Evolutionary conservation across 2,329 filamentous ascomycete genomes (phyloP).

Genomic region (Davidsoniella virescens): DNA sequence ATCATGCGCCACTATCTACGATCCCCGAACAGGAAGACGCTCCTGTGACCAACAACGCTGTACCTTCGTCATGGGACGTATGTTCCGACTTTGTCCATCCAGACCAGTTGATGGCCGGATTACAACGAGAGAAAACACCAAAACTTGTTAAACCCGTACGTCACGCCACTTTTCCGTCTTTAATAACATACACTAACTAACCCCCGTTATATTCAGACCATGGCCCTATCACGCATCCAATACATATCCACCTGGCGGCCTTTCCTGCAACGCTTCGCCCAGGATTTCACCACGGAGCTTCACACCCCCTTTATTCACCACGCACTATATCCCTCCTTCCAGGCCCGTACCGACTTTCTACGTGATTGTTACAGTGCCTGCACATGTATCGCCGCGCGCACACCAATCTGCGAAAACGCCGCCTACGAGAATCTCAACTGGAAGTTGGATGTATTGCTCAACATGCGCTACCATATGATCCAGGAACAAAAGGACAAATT

Average conservation of each 20-base stretch:
- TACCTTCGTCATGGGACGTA: too few relatives aligned
- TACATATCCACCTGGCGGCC: background rate
- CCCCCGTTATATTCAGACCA: too few relatives aligned
- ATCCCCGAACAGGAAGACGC: too few relatives aligned
- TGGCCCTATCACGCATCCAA: background rate
- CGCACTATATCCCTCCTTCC: background rate
- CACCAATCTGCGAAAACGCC: background rate
- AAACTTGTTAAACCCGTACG: too few relatives aligned
- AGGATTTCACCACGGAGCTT: background rate
- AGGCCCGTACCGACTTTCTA: background rate
- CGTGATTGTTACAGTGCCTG: background rate
- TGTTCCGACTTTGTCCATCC: too few relatives aligned
- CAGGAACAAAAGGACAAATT: slow-evolving; percentile 18
- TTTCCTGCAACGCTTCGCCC: background rate
- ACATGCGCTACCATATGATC: too few relatives aligned
- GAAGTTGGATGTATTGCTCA: background rate
- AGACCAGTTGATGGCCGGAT: too few relatives aligned
- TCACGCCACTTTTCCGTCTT: too few relatives aligned
- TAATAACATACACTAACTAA: too few relatives aligned
- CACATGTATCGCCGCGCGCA: background rate
- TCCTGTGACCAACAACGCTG: too few relatives aligned
- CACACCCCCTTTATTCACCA: background rate
- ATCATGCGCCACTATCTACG: too few relatives aligned
- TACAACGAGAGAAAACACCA: too few relatives aligned
- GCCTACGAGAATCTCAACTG: background rate